Evolutionary conservation across 768 basidiomycete genomes (phyloP).

Genomic region (Neoboletus brunneissimus): DNA sequence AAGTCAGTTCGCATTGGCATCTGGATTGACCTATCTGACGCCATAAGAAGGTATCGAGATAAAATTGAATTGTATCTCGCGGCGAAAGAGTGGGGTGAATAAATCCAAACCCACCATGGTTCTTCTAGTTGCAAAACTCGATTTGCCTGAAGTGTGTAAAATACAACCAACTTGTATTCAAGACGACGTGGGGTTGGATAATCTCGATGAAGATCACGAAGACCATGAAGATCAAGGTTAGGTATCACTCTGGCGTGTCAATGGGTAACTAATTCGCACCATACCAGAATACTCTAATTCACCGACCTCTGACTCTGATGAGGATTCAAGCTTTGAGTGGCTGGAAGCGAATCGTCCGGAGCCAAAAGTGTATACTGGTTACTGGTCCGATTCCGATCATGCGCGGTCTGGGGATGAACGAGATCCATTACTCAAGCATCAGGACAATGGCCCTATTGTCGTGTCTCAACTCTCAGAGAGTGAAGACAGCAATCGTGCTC

Average conservation of each 20-base stretch:
- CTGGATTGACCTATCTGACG: no score
- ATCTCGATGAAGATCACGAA: constrained; percentile 8
- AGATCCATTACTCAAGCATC: constrained; percentile 13
- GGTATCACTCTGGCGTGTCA: background rate
- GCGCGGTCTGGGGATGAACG: constrained; percentile 19
- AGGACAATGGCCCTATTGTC: constrained; percentile 11
- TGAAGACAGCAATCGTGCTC: constrained; percentile 3
- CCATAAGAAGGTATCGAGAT: constrained; percentile 30
- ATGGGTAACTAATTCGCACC: background rate
- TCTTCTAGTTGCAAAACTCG: constrained; percentile 21
- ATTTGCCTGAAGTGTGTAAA: constrained; percentile 5
- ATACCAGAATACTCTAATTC: constrained; percentile 10
- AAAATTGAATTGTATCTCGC: constrained; percentile 37
- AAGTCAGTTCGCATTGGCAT: no score
- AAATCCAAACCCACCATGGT: constrained; percentile 11
- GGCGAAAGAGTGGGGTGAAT: constrained; percentile 2
- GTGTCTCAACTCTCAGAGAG: constrained; percentile 19
- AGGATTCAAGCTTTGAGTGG: constrained; percentile 11
- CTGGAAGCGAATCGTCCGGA: constrained; percentile 4
- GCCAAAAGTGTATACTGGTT: constrained; percentile 18
- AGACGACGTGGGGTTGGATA: background rate
- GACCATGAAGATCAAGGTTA: constrained; percentile 18
- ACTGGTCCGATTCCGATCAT: constrained; percentile 24
- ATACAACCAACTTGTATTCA: background rate
- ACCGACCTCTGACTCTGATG: constrained; percentile 8